These are phyloP conservation scores for Diplodia sapinea DNA, from an alignment of 2,329 filamentous ascomycete genomes.

Conservation along the genomic window DNA sequence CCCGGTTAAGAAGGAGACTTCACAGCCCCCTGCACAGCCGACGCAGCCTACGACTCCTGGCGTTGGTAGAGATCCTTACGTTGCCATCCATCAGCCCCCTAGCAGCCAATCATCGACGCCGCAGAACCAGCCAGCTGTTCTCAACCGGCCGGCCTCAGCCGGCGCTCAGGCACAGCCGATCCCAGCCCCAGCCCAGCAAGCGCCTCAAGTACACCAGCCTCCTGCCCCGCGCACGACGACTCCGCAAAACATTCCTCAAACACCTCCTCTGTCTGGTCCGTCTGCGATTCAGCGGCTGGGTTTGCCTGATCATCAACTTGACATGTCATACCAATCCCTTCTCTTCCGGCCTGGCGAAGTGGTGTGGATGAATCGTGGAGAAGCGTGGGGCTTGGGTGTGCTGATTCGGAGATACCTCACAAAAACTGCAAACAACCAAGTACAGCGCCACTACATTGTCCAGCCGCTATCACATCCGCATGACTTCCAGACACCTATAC, in stretches of 20 bases:
- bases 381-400: constrained; percentile 61
- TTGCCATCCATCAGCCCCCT: constrained; percentile 5
- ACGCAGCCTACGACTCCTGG: not conserved
- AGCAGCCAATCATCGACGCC: constrained; percentile 31
- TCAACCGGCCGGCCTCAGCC: not conserved
- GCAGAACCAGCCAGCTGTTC: constrained; percentile 11
- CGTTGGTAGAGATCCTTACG: constrained; percentile 3
- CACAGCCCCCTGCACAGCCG: constrained; percentile 27
- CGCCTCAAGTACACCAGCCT: constrained; percentile 1
- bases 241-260: constrained; percentile 4
- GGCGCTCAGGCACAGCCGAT: not conserved
- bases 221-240: constrained; percentile 4
- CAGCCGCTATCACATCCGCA: constrained; percentile 58
- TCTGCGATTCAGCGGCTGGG: constrained; percentile 37
- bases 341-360: constrained; percentile 62
- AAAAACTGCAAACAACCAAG: constrained; percentile 41
- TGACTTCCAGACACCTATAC: constrained; percentile 47
- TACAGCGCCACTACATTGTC: constrained; percentile 49
- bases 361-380: constrained; percentile 61
- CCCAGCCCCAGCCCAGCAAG: constrained; percentile 1
- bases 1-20: constrained; percentile 40
- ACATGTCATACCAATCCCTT: constrained; percentile 55
- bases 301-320: constrained; percentile 56
- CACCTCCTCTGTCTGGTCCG: not conserved
- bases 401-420: constrained; percentile 55